Conservation (phyloP, 1,284 basidiomycete genomes). For the Sporisorium scitamineum region DNA sequence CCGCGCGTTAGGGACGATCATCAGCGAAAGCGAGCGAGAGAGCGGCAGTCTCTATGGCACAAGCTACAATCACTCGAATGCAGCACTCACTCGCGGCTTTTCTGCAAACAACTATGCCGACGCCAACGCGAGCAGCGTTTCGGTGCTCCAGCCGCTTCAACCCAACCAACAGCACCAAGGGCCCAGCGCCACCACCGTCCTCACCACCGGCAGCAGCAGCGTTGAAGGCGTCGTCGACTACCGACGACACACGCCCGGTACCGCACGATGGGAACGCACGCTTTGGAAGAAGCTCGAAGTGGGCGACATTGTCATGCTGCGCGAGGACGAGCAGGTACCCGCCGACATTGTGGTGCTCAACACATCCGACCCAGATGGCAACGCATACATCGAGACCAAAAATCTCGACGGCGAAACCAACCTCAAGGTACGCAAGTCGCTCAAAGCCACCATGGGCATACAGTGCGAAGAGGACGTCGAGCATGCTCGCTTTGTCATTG, state of each 20-base stretch:
- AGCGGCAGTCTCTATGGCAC: conserved; percentile 24
- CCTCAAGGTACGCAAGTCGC: conserved; percentile 83
- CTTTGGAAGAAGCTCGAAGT: conserved; percentile 99
- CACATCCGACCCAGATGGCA: conserved; percentile 71
- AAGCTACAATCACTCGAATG: conserved; percentile 28
- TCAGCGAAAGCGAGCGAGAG: conserved; percentile 60
- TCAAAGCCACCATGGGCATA: conserved; percentile 82
- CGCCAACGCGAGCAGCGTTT: conserved; percentile 32
- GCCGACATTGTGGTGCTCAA: conserved; percentile 92
- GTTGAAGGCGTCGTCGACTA: conserved; percentile 75
- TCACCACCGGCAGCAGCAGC: conserved; percentile 13
- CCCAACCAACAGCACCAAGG: conserved; percentile 19
- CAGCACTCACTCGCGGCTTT: conserved; percentile 11
- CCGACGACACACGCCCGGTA: conserved; percentile 77
- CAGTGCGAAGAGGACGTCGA: conserved; percentile 91
- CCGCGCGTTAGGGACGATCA: conserved; percentile 53
- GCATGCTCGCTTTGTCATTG: conserved; percentile 84
- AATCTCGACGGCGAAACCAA: conserved; percentile 98
- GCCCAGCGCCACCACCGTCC: conserved; percentile 21
- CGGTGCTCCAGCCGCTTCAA: conserved; percentile 31
- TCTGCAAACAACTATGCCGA: conserved; percentile 8
- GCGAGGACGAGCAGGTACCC: conserved; percentile 94
- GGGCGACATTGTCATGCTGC: conserved; percentile 90
- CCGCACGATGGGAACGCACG: conserved; percentile 90
- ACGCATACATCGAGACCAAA: conserved; percentile 75